A percentile compares a stretch with the other conserved stretches of the same genome.
These are phyloP conservation scores for Gomphus bonarii DNA, from an alignment of 1,284 basidiomycete species.

Conservation along the genomic window DNA sequence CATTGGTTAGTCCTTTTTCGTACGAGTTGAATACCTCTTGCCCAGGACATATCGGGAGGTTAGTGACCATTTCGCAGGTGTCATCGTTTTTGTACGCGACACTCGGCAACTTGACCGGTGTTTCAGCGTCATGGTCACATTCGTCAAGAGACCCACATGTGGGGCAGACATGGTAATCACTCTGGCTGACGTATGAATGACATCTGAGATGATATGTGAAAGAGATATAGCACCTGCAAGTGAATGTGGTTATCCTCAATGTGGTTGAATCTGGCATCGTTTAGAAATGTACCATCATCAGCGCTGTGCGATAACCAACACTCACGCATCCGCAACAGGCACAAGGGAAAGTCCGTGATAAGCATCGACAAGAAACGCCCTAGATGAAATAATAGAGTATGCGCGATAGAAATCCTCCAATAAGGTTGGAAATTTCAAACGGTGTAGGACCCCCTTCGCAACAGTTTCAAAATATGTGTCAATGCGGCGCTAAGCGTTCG, in stretches of 20 bases:
- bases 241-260: constrained; percentile 63
- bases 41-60: constrained; percentile 36
- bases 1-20: constrained; percentile 60
- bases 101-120: neutral
- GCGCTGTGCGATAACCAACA: constrained; percentile 13
- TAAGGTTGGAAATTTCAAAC: constrained; percentile 18
- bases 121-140: constrained; percentile 59
- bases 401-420: constrained; percentile 54
- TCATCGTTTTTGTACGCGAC: constrained; percentile 13
- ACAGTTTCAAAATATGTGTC: constrained; percentile 34
- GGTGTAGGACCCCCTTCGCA: constrained; percentile 28
- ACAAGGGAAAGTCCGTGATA: constrained; percentile 84
- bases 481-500: constrained; percentile 32
- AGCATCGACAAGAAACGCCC: constrained; percentile 81
- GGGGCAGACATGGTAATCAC: constrained; percentile 76
- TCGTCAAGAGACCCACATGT: constrained; percentile 65
- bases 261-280: constrained; percentile 70
- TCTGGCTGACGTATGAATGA: constrained; percentile 29
- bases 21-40: constrained; percentile 83
- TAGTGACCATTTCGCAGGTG: constrained; percentile 37
- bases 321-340: constrained; percentile 80
- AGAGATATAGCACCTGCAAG: constrained; percentile 45
- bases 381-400: constrained; percentile 75
- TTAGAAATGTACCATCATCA: neutral
- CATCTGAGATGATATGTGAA: neutral